These are phyloP conservation scores for Colletotrichum tropicicola DNA, from an alignment of 2,329 filamentous ascomycete species.

Conservation along the genomic window DNA sequence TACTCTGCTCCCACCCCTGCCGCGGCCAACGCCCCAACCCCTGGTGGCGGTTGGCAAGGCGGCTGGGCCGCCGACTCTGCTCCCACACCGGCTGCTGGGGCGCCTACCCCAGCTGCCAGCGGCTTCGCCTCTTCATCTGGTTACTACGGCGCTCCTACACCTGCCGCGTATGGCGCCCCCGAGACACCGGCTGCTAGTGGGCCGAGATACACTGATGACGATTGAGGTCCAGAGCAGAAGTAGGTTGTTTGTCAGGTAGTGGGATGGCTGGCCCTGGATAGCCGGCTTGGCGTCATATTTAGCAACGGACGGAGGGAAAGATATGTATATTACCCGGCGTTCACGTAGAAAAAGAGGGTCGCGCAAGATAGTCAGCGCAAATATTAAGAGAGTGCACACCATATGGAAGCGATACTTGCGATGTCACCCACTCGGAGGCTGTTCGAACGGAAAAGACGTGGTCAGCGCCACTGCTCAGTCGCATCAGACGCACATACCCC, in stretches of 20 bases:
- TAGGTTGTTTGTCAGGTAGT: background rate
- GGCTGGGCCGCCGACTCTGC: conserved; percentile 71
- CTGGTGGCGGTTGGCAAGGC: conserved; percentile 69
- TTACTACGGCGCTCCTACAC: conserved; percentile 71
- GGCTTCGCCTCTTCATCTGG: conserved; percentile 55
- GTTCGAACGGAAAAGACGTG: no score
- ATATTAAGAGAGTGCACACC: background rate
- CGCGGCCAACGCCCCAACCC: conserved; percentile 72
- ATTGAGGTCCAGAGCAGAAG: conserved; percentile 38
- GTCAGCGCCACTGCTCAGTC: no score
- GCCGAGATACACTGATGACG: conserved; percentile 63
- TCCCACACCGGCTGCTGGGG: conserved; percentile 70
- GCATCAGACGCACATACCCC: background rate
- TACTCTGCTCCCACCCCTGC: conserved; percentile 72
- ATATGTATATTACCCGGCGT: conserved; percentile 30
- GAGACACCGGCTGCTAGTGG: conserved; percentile 71
- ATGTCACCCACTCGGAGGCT: no score
- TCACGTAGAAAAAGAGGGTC: conserved; percentile 10
- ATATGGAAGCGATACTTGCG: background rate
- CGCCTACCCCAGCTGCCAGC: conserved; percentile 75
- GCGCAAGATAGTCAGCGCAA: background rate
- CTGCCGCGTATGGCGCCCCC: conserved; percentile 66
- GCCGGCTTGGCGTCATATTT: conserved; percentile 11
- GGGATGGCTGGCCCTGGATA: background rate
- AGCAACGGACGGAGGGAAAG: background rate